Percentiles rank a stretch among this genome's conserved stretches.
These are phyloP conservation scores for Umbelopsis ramanniana DNA, from an alignment of 192 early-diverging fungal species.

Conservation along the genomic window DNA sequence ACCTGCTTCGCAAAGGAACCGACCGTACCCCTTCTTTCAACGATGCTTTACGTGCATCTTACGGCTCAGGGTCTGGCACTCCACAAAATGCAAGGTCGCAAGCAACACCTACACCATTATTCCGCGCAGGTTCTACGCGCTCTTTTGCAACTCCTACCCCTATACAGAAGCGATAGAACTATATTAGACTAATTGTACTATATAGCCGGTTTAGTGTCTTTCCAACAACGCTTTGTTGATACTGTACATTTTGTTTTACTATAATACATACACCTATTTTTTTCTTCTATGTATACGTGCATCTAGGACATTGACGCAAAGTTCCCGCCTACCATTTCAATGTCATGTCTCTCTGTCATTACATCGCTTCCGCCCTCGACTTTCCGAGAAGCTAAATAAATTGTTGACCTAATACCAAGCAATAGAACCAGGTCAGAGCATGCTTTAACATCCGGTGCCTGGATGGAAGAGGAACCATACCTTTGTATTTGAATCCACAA, in stretches of 20 bases:
- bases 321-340: too few relatives aligned
- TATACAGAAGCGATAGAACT: neutral
- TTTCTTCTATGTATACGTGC: too few relatives aligned
- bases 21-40: slow-evolving; percentile 31
- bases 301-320: too few relatives aligned
- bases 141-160: slow-evolving; percentile 6
- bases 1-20: slow-evolving; percentile 29
- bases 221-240: too few relatives aligned
- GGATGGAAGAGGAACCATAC: neutral
- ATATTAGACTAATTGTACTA: too few relatives aligned
- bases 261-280: too few relatives aligned
- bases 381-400: neutral
- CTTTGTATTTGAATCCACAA: neutral
- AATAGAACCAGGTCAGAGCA: neutral
- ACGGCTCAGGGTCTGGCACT: slow-evolving; percentile 23
- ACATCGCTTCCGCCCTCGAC: neutral
- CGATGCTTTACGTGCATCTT: slow-evolving; percentile 34
- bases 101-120: slow-evolving; percentile 34
- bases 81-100: slow-evolving; percentile 1
- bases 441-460: too few relatives aligned
- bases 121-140: slow-evolving; percentile 32
- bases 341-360: neutral
- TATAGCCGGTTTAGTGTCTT: too few relatives aligned
- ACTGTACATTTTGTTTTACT: too few relatives aligned
- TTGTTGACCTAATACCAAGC: neutral